Conservation (phyloP, 2,329 filamentous ascomycete genomes). For the Beauveria sp. region DNA sequence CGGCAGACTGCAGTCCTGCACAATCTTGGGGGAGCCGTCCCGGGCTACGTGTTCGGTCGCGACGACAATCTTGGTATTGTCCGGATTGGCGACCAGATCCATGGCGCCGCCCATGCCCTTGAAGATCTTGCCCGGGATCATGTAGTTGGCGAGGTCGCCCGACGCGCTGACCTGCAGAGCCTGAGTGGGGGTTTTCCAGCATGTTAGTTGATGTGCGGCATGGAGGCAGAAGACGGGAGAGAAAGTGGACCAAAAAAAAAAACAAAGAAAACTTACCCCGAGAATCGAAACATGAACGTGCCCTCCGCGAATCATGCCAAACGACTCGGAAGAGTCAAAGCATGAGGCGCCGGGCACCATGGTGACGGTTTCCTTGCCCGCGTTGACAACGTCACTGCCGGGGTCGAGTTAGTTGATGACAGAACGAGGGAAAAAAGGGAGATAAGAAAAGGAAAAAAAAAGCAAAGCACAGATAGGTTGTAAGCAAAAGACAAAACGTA, state of each 20-base stretch:
- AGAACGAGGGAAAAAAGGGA: no score
- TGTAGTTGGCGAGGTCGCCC: slow-evolving; percentile 81
- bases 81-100: slow-evolving; percentile 65
- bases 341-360: slow-evolving; percentile 67
- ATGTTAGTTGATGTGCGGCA: no score
- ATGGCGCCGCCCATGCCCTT: slow-evolving; percentile 82
- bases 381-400: slow-evolving; percentile 66
- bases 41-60: slow-evolving; percentile 64
- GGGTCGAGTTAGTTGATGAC: neutral
- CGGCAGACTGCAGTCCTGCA: slow-evolving; percentile 55
- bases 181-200: slow-evolving; percentile 9
- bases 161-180: slow-evolving; percentile 72
- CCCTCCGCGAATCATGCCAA: slow-evolving; percentile 80
- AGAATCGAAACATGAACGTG: slow-evolving; percentile 80
- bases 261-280: slow-evolving; percentile 39
- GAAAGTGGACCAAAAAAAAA: neutral
- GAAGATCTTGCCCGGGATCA: slow-evolving; percentile 80
- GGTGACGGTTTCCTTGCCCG: slow-evolving; percentile 82
- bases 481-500: slow-evolving; percentile 19
- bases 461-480: no score
- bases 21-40: slow-evolving; percentile 59
- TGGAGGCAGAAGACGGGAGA: neutral
- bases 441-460: neutral
- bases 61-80: slow-evolving; percentile 64
- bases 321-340: slow-evolving; percentile 76